Evolutionary conservation across 768 basidiomycete species (phyloP).

Genomic region (Pleurotus cornucopiae): DNA sequence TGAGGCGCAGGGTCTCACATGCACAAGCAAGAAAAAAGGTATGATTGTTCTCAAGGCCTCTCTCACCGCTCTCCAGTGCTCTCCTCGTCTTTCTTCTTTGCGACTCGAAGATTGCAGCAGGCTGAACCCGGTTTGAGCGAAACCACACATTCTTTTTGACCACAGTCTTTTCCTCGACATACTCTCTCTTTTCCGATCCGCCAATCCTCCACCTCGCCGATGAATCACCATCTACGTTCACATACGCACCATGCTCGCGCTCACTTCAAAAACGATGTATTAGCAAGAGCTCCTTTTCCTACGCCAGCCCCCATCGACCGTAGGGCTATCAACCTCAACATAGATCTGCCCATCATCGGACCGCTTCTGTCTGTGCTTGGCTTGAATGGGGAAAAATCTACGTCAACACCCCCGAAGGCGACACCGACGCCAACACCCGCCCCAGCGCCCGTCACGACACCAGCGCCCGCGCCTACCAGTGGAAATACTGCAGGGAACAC

Average conservation of each 20-base stretch:
- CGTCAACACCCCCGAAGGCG: neutral
- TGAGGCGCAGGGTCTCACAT: constrained; percentile 5
- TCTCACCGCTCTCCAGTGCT: neutral
- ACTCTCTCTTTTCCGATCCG: neutral
- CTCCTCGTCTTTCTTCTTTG: neutral
- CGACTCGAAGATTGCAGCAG: neutral
- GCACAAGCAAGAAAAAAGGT: neutral
- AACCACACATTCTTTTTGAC: neutral
- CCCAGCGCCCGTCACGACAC: neutral
- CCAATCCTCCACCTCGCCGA: neutral
- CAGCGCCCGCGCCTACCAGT: neutral
- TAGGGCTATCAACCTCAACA: neutral
- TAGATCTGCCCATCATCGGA: neutral
- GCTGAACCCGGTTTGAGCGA: neutral
- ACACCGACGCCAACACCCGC: neutral
- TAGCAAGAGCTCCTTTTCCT: neutral
- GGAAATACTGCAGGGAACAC: too few relatives aligned
- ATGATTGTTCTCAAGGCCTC: neutral
- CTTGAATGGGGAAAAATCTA: neutral
- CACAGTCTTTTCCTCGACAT: neutral
- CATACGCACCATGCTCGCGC: neutral
- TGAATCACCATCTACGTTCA: neutral
- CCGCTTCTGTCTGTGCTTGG: constrained; percentile 3
- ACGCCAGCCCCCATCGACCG: neutral
- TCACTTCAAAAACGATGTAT: neutral